Evolutionary conservation across 768 basidiomycete genomes (phyloP), one percentile per base, ranked within the genome.

Genomic region (Rhodotorula paludigena): DNA sequence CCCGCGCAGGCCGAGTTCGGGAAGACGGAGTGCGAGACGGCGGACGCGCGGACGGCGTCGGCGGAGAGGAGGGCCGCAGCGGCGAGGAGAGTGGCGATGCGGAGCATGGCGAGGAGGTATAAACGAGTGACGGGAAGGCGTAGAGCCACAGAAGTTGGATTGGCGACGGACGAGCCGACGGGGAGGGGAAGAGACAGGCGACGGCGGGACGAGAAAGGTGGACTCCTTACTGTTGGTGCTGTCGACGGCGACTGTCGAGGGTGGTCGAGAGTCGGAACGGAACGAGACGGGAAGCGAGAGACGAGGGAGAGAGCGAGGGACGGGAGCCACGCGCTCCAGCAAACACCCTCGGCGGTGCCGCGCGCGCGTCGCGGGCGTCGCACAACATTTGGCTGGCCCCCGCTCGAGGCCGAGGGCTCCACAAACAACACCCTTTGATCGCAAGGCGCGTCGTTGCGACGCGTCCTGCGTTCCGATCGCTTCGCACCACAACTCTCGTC

Each of bases 1-100:
- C 70, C 70, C 4, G 63, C 47, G 60, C 71, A 72, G 39, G 63
- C 63, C 30, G 60, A 61, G 63, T 72, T 72, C 38, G 71, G 71
- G 63, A 72, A 68, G 21, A 64, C 63, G 15, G 71, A 72, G 41
- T 63, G 64, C 49, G 71, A 72, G 39, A 72, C 39, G 61, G 45
- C 57, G 23, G 66, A 62, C 15, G 63, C 71, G 51, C 55, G 45
- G 42, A 61, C 70, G 39, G 63, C 41, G 16, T 56, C 39, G 23
- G 62, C 57, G 32, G 66, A 45, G 55, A 66, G 33, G 60, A 69
- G 39, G 32, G 68, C 68, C 18, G 54, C 54, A 25, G 54, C 54
- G 38, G 68, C 42, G 55, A 69, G 53, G 56, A 69, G 68, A 42
- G 63, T 61, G 10, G 47, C 47, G 54, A 65, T 51, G 48, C 68